phyloP scores from a whole-genome alignment of 2,329 filamentous ascomycete genomes.

The Gyromitra esculenta region DNA sequence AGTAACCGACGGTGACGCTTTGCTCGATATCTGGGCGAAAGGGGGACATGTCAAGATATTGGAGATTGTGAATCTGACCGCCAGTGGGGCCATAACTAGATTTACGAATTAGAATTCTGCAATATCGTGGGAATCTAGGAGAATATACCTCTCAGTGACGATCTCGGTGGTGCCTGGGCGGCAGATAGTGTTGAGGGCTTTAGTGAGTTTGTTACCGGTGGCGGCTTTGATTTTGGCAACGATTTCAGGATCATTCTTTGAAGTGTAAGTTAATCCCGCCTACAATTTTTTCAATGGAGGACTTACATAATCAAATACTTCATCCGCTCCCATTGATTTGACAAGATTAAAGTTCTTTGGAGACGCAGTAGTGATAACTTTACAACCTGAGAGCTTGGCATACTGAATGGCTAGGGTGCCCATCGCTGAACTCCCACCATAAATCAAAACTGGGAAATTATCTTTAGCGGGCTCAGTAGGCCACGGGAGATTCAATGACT shows the following conservation, averaged over 20 bases:
- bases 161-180: conserved; percentile 18
- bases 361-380: conserved; percentile 27
- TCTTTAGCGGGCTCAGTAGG: conserved; percentile 2
- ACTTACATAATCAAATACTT: conserved; percentile 42
- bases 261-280: not conserved
- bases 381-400: conserved; percentile 25
- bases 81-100: conserved; percentile 1
- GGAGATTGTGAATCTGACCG: conserved; percentile 18
- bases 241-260: conserved; percentile 19
- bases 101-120: not conserved
- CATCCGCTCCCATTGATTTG: conserved; percentile 28
- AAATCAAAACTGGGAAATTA: conserved; percentile 8
- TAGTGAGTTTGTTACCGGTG: conserved; percentile 19
- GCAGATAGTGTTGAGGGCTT: conserved; percentile 31
- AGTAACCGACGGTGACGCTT: not conserved
- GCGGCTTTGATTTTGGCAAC: conserved; percentile 38
- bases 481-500: conserved; percentile 13
- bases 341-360: conserved; percentile 35
- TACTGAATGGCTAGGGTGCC: conserved; percentile 22
- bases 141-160: conserved; percentile 5
- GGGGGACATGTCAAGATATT: conserved; percentile 6
- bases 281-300: not conserved
- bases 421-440: conserved; percentile 33
- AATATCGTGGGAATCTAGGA: not conserved
- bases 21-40: not conserved